Base-by-base conservation (phyloP, 2,329 filamentous ascomycete genomes). In the Beauveria medogensis region DNA sequence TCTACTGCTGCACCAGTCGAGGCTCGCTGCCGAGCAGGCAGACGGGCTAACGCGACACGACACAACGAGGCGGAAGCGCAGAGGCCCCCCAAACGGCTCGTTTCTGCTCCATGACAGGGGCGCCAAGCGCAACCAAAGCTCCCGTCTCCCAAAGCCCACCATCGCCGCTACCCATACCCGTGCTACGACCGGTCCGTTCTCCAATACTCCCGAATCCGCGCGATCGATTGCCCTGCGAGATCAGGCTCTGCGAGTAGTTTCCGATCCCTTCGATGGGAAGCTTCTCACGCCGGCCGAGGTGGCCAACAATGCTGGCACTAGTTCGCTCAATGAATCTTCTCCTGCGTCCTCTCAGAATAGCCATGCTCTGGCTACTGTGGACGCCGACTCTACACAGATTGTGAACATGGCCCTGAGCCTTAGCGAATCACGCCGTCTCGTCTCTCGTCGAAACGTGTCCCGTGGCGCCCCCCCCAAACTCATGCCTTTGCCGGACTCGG, bases 351-450 rank as follows among this genome's bases (percentile, higher is more conserved):
- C 54, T 6, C 55, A 60, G 55, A 69, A 66, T 48, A 65, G 68
- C n/a, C 61, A 63, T 37, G 68, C 67, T 43, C 24, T 66, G 64
- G 64, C 51, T 64, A 70, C 72, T 5, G 71, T 89, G 22, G 85
- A 91, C 67, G 81, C 89, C 63, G 92, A 97, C 69, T 89, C 92
- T 8, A 85, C 88, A 4, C 90, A 96, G 72, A 95, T 97, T 65
- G 91, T 97, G 47, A 92, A 92, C 69, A 90, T 97, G 83, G 93
- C 93, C 1, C 75, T 97, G 67, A 94, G 88, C 65, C 75, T 97
- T 55, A 96, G 90, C 76, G 91, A 97, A 73, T 90, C 88, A 69
- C 84, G 86, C 65, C 84, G 85, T 69, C 81, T 80, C 74, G 89
- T 79, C 63, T 84, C 76, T 72, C 83, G 78, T 73, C 82, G 77